Base-by-base conservation (phyloP, 257 asterid genomes). In the Solanum arcanum region DNA sequence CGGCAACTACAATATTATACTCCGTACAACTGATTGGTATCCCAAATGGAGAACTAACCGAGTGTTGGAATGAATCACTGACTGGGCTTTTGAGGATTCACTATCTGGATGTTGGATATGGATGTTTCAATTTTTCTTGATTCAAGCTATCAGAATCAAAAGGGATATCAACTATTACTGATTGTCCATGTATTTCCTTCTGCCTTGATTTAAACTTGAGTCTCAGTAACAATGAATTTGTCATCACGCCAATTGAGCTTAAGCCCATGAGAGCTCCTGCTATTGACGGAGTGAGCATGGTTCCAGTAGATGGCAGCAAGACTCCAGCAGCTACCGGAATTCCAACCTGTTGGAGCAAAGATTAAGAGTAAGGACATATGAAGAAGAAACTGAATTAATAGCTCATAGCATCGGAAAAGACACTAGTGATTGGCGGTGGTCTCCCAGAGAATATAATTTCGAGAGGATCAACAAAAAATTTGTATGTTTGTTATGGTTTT, bases 231-330 rank as follows among this genome's bases (percentile, higher is more conserved):
- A 97, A 91, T 3, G 99, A 97, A 92, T 97, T 97, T 68, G 96
- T 85, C 98, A 95, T 94, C 69, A 97, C 99, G 25, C 99, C 99
- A 52, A 97, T 91, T 35, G 99, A 97, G 92, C 99, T 97, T 89
- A 97, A 91, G 70, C 99, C 99, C 99, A 97, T 97, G 66, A 97
- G 95, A 68, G 97, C 99, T 77, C 99, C 99, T 5, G 99, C 99
- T 75, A 97, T 93, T 59, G 99, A 97, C 83, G 99, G 99, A 62
- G 99, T 95, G 31, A 97, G 96, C 96, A 97, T 94, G 60, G 96
- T 96, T 88, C 99, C 98, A 3, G 96, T 93, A 82, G 91, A 93
- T 46, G 99, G 99, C 87, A 97, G 92, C 90, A 97, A 90, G 9
- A 91, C 90, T 59, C 99, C 99, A 86, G 99, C 98, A 84, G 99